Evolutionary conservation across 1,284 basidiomycete genomes (phyloP).

Genomic region (Microbotryum lychnidis-dioicae): DNA sequence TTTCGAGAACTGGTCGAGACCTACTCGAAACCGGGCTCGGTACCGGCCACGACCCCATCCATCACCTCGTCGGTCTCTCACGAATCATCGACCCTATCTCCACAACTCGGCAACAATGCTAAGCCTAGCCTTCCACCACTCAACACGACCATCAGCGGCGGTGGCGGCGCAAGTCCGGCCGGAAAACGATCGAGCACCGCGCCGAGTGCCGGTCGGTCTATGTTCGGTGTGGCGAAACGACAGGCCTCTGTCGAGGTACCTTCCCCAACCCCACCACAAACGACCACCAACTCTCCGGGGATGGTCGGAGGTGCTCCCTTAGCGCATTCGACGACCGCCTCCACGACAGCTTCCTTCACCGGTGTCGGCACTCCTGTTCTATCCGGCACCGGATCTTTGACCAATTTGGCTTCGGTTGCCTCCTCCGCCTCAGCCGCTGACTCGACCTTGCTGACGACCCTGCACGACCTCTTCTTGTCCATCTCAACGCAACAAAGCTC

Average conservation of each 20-base stretch:
- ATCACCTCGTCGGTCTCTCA: constrained; percentile 2
- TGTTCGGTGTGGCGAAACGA: too few relatives aligned
- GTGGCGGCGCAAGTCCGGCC: too few relatives aligned
- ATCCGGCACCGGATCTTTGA: constrained; percentile 17
- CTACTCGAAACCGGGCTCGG: constrained; percentile 41
- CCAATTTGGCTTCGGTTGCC: constrained; percentile 31
- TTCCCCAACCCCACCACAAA: too few relatives aligned
- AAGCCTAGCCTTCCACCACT: background rate
- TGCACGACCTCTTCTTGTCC: constrained; percentile 79
- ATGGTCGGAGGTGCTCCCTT: constrained; percentile 7
- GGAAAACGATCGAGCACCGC: too few relatives aligned
- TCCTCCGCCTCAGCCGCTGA: constrained; percentile 31
- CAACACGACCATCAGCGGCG: background rate
- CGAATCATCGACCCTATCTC: constrained; percentile 3
- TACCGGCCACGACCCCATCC: background rate
- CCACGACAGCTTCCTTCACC: constrained; percentile 16
- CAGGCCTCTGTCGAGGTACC: too few relatives aligned
- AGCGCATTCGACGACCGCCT: constrained; percentile 10
- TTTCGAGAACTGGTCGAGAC: constrained; percentile 67
- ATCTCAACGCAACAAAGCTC: constrained; percentile 49
- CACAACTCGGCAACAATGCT: background rate
- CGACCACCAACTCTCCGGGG: too few relatives aligned
- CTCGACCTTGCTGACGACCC: constrained; percentile 71
- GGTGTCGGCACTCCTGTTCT: constrained; percentile 24
- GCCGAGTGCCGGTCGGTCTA: too few relatives aligned